Percentiles rank a stretch among this genome's conserved stretches.
Evolutionary conservation across 495 filamentous ascomycete species (phyloP).

Genomic region (Penicillium mononematosum): DNA sequence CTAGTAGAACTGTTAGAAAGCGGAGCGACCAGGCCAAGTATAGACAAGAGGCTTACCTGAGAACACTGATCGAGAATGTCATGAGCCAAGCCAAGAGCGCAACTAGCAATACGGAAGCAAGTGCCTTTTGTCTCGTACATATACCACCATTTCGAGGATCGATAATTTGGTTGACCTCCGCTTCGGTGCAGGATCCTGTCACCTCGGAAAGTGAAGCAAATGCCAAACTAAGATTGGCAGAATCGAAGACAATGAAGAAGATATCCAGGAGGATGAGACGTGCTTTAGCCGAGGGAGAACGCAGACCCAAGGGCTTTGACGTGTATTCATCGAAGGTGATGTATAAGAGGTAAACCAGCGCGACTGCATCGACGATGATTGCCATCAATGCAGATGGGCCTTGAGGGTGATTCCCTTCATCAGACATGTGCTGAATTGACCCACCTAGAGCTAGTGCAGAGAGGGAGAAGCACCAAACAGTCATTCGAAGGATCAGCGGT

Average conservation of each 20-base stretch:
- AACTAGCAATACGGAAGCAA: slow-evolving; percentile 78
- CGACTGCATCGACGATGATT: slow-evolving; percentile 83
- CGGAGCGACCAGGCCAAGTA: slow-evolving; percentile 9
- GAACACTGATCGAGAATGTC: slow-evolving; percentile 85
- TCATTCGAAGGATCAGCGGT: slow-evolving; percentile 77
- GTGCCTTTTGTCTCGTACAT: slow-evolving; percentile 68
- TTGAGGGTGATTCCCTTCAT: slow-evolving; percentile 46
- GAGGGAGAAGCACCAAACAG: slow-evolving; percentile 77
- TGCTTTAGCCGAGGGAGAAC: slow-evolving; percentile 78
- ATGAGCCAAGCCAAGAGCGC: slow-evolving; percentile 84
- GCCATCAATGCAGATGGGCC: slow-evolving; percentile 83
- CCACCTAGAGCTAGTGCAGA: slow-evolving; percentile 77
- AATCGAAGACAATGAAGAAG: slow-evolving; percentile 94
- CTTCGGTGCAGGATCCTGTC: slow-evolving; percentile 56
- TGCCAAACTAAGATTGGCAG: slow-evolving; percentile 84
- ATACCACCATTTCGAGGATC: slow-evolving; percentile 51
- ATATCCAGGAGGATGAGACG: slow-evolving; percentile 86
- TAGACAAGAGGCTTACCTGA: slow-evolving; percentile 54
- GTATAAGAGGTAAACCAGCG: slow-evolving; percentile 84
- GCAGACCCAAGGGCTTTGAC: slow-evolving; percentile 84
- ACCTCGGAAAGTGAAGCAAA: slow-evolving; percentile 79
- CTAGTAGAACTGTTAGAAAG: slow-evolving; percentile 32
- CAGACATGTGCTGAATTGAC: slow-evolving; percentile 65
- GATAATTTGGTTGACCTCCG: slow-evolving; percentile 38
- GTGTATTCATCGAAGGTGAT: slow-evolving; percentile 97